Evolutionary conservation across 2,329 filamentous ascomycete genomes (phyloP).

Genomic region (Dothistroma septosporum): DNA sequence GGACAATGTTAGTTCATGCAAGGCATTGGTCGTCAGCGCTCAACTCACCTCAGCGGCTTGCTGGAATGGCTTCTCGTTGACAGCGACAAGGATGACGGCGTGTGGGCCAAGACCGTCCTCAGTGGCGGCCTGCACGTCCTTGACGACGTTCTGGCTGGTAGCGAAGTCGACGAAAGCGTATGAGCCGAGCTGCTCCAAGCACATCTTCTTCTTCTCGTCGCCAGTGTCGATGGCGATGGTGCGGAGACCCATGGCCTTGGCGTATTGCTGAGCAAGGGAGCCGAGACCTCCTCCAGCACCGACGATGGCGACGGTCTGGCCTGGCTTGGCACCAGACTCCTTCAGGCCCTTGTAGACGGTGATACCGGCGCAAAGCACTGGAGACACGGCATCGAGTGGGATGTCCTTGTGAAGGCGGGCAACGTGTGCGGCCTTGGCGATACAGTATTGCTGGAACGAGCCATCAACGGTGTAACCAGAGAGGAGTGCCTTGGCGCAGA

Average conservation of each 20-base stretch:
- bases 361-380: conserved; percentile 72
- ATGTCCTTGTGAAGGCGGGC: conserved; percentile 75
- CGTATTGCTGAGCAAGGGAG: conserved; percentile 77
- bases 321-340: conserved; percentile 69
- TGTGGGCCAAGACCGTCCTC: conserved; percentile 78
- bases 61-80: conserved; percentile 88
- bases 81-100: conserved; percentile 81
- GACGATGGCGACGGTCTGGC: conserved; percentile 77
- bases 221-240: conserved; percentile 80
- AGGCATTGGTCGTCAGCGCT: background rate
- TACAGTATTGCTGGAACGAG: conserved; percentile 86
- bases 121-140: conserved; percentile 77
- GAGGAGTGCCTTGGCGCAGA: conserved; percentile 69
- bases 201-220: conserved; percentile 72
- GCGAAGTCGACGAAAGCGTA: conserved; percentile 74
- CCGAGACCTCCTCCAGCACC: conserved; percentile 83
- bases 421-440: conserved; percentile 81
- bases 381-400: conserved; percentile 70
- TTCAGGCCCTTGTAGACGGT: conserved; percentile 91
- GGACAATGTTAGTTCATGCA: conserved; percentile 4
- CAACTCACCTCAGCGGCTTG: conserved; percentile 64
- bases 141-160: conserved; percentile 70
- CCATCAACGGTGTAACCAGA: conserved; percentile 93
- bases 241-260: conserved; percentile 81
- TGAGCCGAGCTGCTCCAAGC: conserved; percentile 64